Base-by-base conservation (phyloP, 2,329 filamentous ascomycete genomes). In the Biscogniauxia sp. region DNA sequence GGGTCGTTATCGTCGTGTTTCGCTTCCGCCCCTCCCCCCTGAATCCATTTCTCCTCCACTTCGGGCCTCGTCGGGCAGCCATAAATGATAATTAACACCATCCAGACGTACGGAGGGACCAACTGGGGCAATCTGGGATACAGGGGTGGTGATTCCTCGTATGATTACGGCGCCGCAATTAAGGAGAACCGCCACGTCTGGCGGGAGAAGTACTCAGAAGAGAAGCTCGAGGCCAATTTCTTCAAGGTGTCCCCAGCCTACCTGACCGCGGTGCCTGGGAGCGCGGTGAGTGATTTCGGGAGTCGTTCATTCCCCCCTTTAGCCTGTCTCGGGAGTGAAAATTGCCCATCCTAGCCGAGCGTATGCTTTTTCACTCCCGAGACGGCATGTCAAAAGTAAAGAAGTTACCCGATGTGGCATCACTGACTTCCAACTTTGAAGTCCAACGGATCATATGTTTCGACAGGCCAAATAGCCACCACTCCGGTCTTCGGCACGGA, bases 121-220 rank as follows among this genome's bases (percentile, higher is more conserved):
- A 95, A 94, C 71, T 94, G 91, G 91, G 91, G 91, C 0, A 93
- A 92, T 63, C 74, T 92, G 4, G 89, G 90, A 0, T 85, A 92
- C 65, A 82, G 88, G 9, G 87, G 86, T 11, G 86, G 82, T 2
- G 88, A 88, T 62, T 87, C 83, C 0, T 83, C 80, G 0, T 84
- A 85, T 54, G 83, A 85, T 61, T 85, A 85, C 55, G 82, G 78
- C 7, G 77, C 80, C 7, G 78, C 81, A 6, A 91, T 94, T 56
- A 81, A 82, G 1, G 91, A 95, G 70, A 86, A 90, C 51, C 82
- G 91, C 23, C 82, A 82, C 1, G 78, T 94, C 2, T 76, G 81
- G 26, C 83, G 90, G 1, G 89, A 93, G 70, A 94, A 94, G 72
- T 94, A 92, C 72, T 88, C 86, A 51, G 90, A 95, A 72, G 79